phyloP scores from a whole-genome alignment of 768 basidiomycete genomes.

The Neoboletus subvelutipes region DNA sequence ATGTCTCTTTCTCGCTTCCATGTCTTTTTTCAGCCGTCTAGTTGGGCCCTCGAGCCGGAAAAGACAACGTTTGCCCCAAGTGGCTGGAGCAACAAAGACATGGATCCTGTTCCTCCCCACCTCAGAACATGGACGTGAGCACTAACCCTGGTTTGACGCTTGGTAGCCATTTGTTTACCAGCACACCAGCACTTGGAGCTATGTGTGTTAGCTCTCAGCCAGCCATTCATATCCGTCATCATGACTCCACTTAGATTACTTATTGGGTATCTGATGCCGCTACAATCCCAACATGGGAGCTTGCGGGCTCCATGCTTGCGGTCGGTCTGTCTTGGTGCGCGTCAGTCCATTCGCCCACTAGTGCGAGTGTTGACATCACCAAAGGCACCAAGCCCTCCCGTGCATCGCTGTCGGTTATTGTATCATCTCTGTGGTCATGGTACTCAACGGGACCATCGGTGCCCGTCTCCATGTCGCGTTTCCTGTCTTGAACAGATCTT shows the following conservation, averaged over 20 bases:
- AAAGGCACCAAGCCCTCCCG: background rate
- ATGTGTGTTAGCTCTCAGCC: conserved; percentile 55
- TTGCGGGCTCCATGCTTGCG: background rate
- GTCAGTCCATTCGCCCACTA: background rate
- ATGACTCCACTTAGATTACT: background rate
- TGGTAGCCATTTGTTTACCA: background rate
- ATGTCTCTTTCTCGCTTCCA: conserved; percentile 23
- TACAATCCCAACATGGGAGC: background rate
- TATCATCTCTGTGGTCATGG: conserved; percentile 46
- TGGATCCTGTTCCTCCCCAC: conserved; percentile 68
- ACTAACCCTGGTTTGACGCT: background rate
- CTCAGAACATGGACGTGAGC: conserved; percentile 60
- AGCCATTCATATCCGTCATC: conserved; percentile 25
- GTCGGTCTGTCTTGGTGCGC: background rate
- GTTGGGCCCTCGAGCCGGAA: conserved; percentile 53
- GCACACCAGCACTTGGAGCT: conserved; percentile 53
- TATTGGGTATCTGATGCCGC: background rate
- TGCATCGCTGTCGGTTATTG: background rate
- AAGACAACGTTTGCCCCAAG: conserved; percentile 50
- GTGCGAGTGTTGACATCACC: background rate
- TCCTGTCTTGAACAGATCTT: conserved; percentile 45
- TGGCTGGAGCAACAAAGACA: conserved; percentile 71
- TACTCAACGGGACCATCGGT: conserved; percentile 75
- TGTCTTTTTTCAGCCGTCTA: conserved; percentile 15
- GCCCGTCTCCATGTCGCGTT: conserved; percentile 64